Base-by-base conservation (phyloP, 768 basidiomycete genomes). In the Tephrocybe rancida region DNA sequence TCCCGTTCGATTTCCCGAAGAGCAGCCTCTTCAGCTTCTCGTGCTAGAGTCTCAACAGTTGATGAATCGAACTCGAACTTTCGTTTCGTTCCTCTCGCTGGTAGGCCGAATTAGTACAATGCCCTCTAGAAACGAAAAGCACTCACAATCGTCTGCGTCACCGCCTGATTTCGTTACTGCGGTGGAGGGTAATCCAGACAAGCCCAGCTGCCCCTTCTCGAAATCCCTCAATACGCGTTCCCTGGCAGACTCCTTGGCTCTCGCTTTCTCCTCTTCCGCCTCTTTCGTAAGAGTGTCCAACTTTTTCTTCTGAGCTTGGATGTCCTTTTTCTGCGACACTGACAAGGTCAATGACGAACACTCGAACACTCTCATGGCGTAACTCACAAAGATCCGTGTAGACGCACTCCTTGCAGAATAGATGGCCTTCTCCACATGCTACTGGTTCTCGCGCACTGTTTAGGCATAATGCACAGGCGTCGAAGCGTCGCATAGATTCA, bases 361-460 rank as follows among this genome's bases (percentile, higher is more conserved):
- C n/a, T 16, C 35, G 10, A 25, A 7, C 37, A 30, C 1, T 8
- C 18, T 11, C 25, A 50, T 6, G 26, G 42, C 21, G 10, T 19
- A 48, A 73, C 87, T 67, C 73, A 91, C 90, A 68, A 25, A 96
- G 82, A 64, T 95, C 92, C 1, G 88, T 84, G 55, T 95, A 85
- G 22, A 88, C 88, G 63, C 97, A 98, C 72, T 98, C 96, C 66
- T 90, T 92, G 79, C 97, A 99, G 68, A 94, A 98, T 21, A 98
- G 61, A 70, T 98, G 97, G 0, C 97, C 97, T 46, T 90, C 82
- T 25, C 75, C 69, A 63, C 97, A 98, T 10, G 87, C 82, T 29
- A 95, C 75, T 0, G 96, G 93, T 47, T 94, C 88, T 44, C 90
- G 75, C 5, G 92, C 95, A 37, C 81, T 79, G 49, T 91, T 86